Evolutionary conservation across 2,329 filamentous ascomycete species (phyloP).

Genomic region (Hypoxylon sp.): DNA sequence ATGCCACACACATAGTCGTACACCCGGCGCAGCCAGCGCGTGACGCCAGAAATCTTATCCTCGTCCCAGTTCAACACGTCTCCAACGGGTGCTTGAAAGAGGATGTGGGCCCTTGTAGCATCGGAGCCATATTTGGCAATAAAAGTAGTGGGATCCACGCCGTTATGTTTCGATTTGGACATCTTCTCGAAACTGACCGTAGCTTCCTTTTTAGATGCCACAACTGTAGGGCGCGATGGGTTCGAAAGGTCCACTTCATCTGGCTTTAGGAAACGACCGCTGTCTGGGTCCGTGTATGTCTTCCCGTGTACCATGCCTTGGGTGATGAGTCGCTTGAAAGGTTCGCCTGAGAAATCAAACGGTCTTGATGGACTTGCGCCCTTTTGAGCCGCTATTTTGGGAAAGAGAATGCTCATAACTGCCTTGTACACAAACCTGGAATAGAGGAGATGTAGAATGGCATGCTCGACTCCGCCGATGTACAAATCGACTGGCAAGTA

Average conservation of each 20-base stretch:
- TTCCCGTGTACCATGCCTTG: conserved; percentile 95
- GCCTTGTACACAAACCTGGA: conserved; percentile 93
- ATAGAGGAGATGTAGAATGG: conserved; percentile 89
- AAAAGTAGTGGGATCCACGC: conserved; percentile 81
- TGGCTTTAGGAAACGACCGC: conserved; percentile 80
- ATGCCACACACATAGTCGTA: conserved; percentile 65
- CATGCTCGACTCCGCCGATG: conserved; percentile 89
- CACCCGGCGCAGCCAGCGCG: conserved; percentile 80
- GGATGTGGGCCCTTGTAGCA: conserved; percentile 84
- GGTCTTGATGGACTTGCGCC: conserved; percentile 29
- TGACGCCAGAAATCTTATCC: conserved; percentile 81
- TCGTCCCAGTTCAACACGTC: conserved; percentile 92
- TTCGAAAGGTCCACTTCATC: conserved; percentile 76
- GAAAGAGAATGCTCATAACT: conserved; percentile 69
- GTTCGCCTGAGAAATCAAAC: conserved; percentile 62
- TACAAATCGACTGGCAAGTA: conserved; percentile 87
- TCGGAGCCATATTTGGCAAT: conserved; percentile 84
- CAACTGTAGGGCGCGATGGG: conserved; percentile 69
- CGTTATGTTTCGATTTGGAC: conserved; percentile 95
- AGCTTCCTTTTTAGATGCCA: conserved; percentile 68
- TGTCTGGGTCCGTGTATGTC: conserved; percentile 80
- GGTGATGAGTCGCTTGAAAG: conserved; percentile 83
- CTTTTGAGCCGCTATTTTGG: conserved; percentile 49
- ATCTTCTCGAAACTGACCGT: conserved; percentile 86
- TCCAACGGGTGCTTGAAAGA: conserved; percentile 87